Evolutionary conservation across 306 rosid species (phyloP).

Genomic region (Gillenia trifoliata): DNA sequence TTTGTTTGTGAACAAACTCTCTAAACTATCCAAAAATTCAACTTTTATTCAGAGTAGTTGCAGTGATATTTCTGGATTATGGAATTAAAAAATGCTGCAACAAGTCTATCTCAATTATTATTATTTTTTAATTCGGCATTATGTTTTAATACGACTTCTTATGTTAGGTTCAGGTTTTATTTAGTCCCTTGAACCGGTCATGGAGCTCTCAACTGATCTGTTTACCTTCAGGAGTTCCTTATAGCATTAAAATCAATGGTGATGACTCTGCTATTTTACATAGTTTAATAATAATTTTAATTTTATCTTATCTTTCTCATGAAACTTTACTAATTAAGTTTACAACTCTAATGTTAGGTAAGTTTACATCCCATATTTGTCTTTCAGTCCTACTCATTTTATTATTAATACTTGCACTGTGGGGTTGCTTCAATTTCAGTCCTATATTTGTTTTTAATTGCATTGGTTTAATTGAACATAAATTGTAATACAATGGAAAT

Average conservation of each 20-base stretch:
- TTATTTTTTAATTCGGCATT: no score
- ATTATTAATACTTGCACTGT: not conserved
- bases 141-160: no score
- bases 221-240: no score
- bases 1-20: not conserved
- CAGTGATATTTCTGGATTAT: not conserved
- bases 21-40: not conserved
- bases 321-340: not conserved
- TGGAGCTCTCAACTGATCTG: no score
- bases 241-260: no score
- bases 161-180: no score
- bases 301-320: not conserved
- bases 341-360: not conserved
- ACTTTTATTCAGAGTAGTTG: not conserved
- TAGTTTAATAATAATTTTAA: no score
- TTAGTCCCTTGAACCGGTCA: no score
- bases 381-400: not conserved
- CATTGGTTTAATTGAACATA: not conserved
- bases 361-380: no score
- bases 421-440: not conserved
- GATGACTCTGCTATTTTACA: no score
- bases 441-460: not conserved
- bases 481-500: not conserved
- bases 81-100: not conserved
- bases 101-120: no score